Evolutionary conservation across 495 filamentous ascomycete species (phyloP).

Genomic region (Chaetomium fimeti): DNA sequence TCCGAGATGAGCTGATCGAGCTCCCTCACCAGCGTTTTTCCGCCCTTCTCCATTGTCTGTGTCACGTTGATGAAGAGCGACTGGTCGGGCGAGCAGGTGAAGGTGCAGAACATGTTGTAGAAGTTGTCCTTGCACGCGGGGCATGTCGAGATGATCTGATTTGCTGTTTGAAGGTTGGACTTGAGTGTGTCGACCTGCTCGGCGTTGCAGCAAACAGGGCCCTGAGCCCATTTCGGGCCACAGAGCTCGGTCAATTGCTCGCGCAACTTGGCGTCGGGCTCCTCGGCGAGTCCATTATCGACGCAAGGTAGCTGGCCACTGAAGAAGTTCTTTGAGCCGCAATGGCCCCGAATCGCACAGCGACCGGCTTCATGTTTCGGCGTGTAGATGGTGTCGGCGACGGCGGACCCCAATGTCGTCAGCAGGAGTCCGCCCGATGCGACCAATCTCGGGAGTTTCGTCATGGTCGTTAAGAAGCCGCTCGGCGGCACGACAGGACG

Average conservation of each 20-base stretch:
- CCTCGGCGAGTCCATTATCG: constrained; percentile 81
- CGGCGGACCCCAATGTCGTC: constrained; percentile 31
- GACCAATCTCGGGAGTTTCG: constrained; percentile 37
- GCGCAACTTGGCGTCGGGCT: constrained; percentile 65
- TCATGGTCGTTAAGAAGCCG: constrained; percentile 32
- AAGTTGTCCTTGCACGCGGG: constrained; percentile 97
- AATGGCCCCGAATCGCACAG: constrained; percentile 88
- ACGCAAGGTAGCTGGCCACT: constrained; percentile 84
- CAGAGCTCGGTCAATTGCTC: constrained; percentile 81
- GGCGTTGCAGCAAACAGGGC: constrained; percentile 76
- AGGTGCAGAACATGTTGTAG: constrained; percentile 95
- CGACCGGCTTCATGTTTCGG: constrained; percentile 81
- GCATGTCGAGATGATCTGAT: constrained; percentile 84
- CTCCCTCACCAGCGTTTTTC: constrained; percentile 77
- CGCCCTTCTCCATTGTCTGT: constrained; percentile 60
- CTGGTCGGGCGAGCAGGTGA: constrained; percentile 96
- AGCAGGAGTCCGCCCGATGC: constrained; percentile 41
- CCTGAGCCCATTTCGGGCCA: constrained; percentile 77
- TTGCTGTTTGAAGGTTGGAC: constrained; percentile 79
- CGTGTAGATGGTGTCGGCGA: constrained; percentile 41
- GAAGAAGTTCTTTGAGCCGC: constrained; percentile 85
- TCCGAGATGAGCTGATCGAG: constrained; percentile 86
- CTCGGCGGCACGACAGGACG: constrained; percentile 31
- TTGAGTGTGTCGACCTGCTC: constrained; percentile 82
- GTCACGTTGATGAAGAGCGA: constrained; percentile 95